These are phyloP conservation scores for Plantago major DNA, from an alignment of 257 asterid species.

Conservation along the genomic window DNA sequence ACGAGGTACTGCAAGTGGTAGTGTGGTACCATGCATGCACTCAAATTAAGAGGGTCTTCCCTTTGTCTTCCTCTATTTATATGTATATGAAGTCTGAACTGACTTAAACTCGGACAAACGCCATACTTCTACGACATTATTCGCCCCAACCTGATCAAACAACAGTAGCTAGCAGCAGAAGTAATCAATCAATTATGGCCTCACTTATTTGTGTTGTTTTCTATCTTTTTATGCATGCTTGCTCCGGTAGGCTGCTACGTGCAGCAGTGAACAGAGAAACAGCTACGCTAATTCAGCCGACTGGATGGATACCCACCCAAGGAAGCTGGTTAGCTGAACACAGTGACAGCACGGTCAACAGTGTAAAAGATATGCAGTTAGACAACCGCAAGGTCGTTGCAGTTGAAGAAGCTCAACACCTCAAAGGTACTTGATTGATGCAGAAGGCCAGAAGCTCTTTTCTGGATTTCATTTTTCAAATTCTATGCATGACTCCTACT, in stretches of 20 bases:
- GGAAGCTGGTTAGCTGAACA: not conserved
- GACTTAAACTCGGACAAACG: not conserved
- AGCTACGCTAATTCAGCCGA: slow-evolving; percentile 15
- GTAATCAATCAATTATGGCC: slow-evolving; percentile 25
- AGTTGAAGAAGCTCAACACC: slow-evolving; percentile 15
- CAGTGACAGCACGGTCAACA: too few relatives aligned
- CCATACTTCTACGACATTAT: slow-evolving; percentile 8
- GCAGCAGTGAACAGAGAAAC: slow-evolving; percentile 15
- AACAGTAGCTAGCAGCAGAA: slow-evolving; percentile 2
- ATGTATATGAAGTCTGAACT: not conserved
- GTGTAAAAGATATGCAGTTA: slow-evolving; percentile 7
- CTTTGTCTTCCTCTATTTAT: not conserved
- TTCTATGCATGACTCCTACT: too few relatives aligned
- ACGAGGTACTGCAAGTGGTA: too few relatives aligned
- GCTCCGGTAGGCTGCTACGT: slow-evolving; percentile 38
- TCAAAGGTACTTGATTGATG: slow-evolving; percentile 20
- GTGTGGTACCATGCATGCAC: too few relatives aligned
- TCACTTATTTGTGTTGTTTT: slow-evolving; percentile 31
- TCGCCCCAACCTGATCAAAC: slow-evolving; percentile 1
- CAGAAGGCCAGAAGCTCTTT: not conserved
- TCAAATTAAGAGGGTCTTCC: too few relatives aligned
- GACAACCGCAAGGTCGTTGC: slow-evolving; percentile 16
- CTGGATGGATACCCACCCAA: not conserved
- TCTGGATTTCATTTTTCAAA: too few relatives aligned
- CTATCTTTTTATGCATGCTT: slow-evolving; percentile 49